Conservation (phyloP, 2,329 filamentous ascomycete genomes). For the Paecilomyces niveus region DNA sequence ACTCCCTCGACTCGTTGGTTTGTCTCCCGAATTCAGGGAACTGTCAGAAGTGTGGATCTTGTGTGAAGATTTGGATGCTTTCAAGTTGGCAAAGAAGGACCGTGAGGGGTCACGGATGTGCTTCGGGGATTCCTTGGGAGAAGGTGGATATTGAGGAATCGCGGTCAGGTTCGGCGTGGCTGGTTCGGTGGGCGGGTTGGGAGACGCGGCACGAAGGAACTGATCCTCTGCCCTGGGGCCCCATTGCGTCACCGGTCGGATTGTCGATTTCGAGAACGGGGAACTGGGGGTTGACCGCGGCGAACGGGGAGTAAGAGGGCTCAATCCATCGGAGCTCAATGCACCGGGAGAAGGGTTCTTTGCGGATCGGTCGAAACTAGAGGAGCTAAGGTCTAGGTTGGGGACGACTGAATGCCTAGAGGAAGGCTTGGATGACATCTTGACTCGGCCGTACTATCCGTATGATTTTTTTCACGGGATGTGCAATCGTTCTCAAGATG, state of each 20-base stretch:
- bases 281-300: slow-evolving; percentile 31
- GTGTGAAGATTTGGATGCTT: slow-evolving; percentile 40
- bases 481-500: not conserved
- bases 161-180: slow-evolving; percentile 38
- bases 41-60: slow-evolving; percentile 34
- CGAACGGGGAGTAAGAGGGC: slow-evolving; percentile 30
- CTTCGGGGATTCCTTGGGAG: slow-evolving; percentile 32
- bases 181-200: slow-evolving; percentile 18
- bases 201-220: slow-evolving; percentile 22
- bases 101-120: slow-evolving; percentile 39
- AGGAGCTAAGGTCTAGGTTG: slow-evolving; percentile 30
- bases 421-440: slow-evolving; percentile 22
- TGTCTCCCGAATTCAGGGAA: slow-evolving; percentile 28
- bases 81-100: slow-evolving; percentile 41
- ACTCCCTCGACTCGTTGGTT: slow-evolving; percentile 35
- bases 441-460: not conserved
- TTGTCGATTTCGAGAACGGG: slow-evolving; percentile 31
- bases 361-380: slow-evolving; percentile 20
- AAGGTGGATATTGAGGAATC: slow-evolving; percentile 39
- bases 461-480: not conserved
- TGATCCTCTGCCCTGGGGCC: slow-evolving; percentile 18
- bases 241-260: slow-evolving; percentile 34
- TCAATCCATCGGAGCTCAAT: slow-evolving; percentile 27
- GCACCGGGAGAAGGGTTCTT: slow-evolving; percentile 26
- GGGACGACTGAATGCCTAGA: slow-evolving; percentile 28